A percentile compares a stretch with the other conserved stretches of the same genome.
Evolutionary conservation across 108 stramenopile species (phyloP).

Genomic region (Nitzschia putrida): DNA sequence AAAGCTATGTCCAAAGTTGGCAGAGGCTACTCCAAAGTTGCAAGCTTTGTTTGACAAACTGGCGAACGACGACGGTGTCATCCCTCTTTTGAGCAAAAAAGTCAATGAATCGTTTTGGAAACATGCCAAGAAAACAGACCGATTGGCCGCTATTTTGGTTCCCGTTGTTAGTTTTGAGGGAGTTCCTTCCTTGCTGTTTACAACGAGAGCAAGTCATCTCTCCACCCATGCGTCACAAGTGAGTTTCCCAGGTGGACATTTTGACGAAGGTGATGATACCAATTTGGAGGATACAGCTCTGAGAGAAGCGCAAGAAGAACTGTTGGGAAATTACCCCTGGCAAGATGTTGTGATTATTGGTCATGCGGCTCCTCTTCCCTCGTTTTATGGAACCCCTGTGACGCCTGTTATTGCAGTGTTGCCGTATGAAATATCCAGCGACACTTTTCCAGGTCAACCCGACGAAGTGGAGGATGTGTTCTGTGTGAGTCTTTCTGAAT

Average conservation of each 20-base stretch:
- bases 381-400: conserved; percentile 64
- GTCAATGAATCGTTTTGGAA: conserved; percentile 29
- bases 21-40: conserved; percentile 22
- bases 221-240: conserved; percentile 80
- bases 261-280: conserved; percentile 44
- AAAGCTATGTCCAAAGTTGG: not conserved
- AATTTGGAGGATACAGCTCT: conserved; percentile 62
- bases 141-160: conserved; percentile 79
- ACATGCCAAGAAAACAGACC: conserved; percentile 5
- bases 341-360: conserved; percentile 52
- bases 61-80: conserved; percentile 11
- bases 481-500: conserved; percentile 47
- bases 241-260: conserved; percentile 82
- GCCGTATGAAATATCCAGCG: conserved; percentile 47
- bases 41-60: conserved; percentile 15
- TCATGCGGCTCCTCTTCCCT: conserved; percentile 58
- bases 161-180: conserved; percentile 78
- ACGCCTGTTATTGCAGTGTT: conserved; percentile 70
- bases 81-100: conserved; percentile 24
- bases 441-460: conserved; percentile 62
- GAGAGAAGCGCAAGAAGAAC: conserved; percentile 76
- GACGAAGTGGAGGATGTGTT: conserved; percentile 79
- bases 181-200: conserved; percentile 83
- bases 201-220: conserved; percentile 67
- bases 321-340: conserved; percentile 39